phyloP scores from a whole-genome alignment of 2,329 filamentous ascomycete genomes.

The Nothomitra cinnamomea region DNA sequence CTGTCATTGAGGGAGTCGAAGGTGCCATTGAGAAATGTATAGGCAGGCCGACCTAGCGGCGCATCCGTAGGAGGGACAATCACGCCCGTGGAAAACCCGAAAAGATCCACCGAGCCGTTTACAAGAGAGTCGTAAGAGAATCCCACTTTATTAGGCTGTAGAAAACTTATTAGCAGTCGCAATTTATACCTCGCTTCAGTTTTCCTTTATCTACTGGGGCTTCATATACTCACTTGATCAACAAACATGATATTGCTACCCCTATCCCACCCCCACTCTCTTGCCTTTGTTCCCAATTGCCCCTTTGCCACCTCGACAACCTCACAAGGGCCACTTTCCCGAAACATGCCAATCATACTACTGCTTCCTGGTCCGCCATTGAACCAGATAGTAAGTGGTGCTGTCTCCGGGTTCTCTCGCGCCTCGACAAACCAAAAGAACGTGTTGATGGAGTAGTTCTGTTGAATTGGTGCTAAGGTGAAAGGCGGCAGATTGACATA shows the following conservation, averaged over 20 bases:
- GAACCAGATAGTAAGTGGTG: slow-evolving; percentile 45
- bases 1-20: slow-evolving; percentile 38
- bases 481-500: slow-evolving; percentile 45
- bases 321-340: slow-evolving; percentile 34
- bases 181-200: not conserved
- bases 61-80: slow-evolving; percentile 22
- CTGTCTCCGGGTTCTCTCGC: slow-evolving; percentile 26
- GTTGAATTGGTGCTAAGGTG: slow-evolving; percentile 26
- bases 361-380: slow-evolving; percentile 50
- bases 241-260: slow-evolving; percentile 39
- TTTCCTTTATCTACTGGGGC: not conserved
- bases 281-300: slow-evolving; percentile 36
- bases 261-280: slow-evolving; percentile 50
- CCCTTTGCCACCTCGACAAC: slow-evolving; percentile 24
- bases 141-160: slow-evolving; percentile 50
- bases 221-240: slow-evolving; percentile 17
- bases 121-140: slow-evolving; percentile 49
- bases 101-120: slow-evolving; percentile 40
- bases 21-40: slow-evolving; percentile 41
- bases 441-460: slow-evolving; percentile 31
- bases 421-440: slow-evolving; percentile 33
- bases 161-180: not conserved
- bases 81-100: slow-evolving; percentile 23
- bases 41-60: slow-evolving; percentile 21
- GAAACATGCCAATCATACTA: slow-evolving; percentile 47